Base-by-base conservation (phyloP, 1,284 basidiomycete species). In the Tilletia indica region DNA sequence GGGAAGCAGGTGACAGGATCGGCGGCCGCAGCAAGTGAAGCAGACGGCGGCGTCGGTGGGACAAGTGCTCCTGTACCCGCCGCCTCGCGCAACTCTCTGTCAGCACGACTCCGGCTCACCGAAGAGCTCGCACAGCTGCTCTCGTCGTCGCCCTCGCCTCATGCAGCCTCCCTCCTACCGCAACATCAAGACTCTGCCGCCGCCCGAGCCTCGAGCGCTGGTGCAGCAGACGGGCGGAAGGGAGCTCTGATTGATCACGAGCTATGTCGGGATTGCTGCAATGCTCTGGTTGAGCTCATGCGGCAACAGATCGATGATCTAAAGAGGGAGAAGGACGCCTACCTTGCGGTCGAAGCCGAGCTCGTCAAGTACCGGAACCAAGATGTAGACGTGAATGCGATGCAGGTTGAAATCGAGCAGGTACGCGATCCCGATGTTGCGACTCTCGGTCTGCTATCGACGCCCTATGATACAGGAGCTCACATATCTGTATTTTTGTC, bases 211-310 rank as follows among this genome's bases (percentile, higher is more conserved):
- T 16, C 16, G 3, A 39, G 61, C 34, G n/a, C 51, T n/a, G 25
- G 51, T 54, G 51, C 51, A 8, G 56, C 25, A n/a, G 56, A 58
- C 21, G 56, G 56, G 5, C 34, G 12, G 36, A 38, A 38, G 14
- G 36, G 16, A 3, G 34, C n/a, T 4, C 61, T 64, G 34, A 89
- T 97, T 68, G 93, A 96, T 84, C 96, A 99, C 84, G 97, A 97
- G 2, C 88, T 99, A 11, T 99, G 97, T 83, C 89, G 91, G 0
- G 94, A 97, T 81, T 99, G 97, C 85, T 93, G 94, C 2, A 90
- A 92, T 79, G 89, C 91, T 69, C 86, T 97, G 61, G 88, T 96
- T 61, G 87, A 88, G 3, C 89, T 90, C 42, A 89, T 98, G 69
- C 90, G 92, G 78, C 88, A 89, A 56, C 91, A 94, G 81, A 88